Evolutionary conservation across 768 basidiomycete species (phyloP).

Genomic region (Strobilomyces echinocephalus): DNA sequence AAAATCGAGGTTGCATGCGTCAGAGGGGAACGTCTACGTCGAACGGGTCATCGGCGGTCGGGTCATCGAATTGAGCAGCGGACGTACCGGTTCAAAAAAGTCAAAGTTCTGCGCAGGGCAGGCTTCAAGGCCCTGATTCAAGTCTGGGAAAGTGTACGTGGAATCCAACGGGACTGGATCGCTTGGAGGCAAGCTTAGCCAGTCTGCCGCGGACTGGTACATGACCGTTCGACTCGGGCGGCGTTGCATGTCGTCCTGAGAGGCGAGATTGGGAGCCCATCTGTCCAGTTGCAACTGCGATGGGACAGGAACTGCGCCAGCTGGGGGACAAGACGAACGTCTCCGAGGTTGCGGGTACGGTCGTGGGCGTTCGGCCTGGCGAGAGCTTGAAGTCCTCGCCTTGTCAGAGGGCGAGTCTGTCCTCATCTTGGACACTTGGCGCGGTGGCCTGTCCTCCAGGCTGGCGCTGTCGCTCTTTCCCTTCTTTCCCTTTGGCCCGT

Average conservation of each 20-base stretch:
- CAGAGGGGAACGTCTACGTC: background rate
- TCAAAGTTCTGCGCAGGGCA: background rate
- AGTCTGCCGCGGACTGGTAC: constrained; percentile 31
- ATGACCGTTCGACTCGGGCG: constrained; percentile 30
- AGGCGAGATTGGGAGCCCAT: constrained; percentile 20
- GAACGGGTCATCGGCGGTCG: background rate
- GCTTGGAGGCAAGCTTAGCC: constrained; percentile 11
- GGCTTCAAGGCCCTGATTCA: background rate
- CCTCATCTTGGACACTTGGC: constrained; percentile 9
- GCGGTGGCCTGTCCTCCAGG: constrained; percentile 9
- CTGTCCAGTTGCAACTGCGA: constrained; percentile 8
- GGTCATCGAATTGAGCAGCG: background rate
- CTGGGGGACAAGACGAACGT: constrained; percentile 41
- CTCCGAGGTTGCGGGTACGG: constrained; percentile 26
- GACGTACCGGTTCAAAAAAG: constrained; percentile 19
- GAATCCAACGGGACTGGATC: constrained; percentile 4
- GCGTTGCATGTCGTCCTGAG: constrained; percentile 33
- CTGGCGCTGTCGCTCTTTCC: constrained; percentile 7
- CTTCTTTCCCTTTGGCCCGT: constrained; percentile 20
- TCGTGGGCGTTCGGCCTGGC: constrained; percentile 15
- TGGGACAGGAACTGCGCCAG: constrained; percentile 30
- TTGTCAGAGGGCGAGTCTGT: background rate
- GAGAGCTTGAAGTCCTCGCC: background rate
- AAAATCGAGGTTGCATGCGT: background rate
- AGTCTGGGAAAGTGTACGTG: background rate